These are phyloP conservation scores for Scheffersomyces coipomensis DNA, from an alignment of 805 yeast genomes.

Conservation along the genomic window DNA sequence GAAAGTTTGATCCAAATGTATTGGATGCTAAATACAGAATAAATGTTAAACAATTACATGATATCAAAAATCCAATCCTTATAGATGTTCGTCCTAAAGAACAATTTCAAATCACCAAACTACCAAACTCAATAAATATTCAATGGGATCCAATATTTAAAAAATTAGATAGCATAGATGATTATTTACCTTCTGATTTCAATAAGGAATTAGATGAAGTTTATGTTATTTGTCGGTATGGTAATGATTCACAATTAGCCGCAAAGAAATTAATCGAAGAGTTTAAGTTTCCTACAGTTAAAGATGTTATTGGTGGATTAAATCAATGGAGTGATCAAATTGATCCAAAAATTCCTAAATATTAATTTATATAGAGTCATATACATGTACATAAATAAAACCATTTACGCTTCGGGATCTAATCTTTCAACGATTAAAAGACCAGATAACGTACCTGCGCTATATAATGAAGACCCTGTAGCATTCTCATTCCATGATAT, in stretches of 20 bases:
- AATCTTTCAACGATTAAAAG: constrained; percentile 45
- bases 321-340: constrained; percentile 61
- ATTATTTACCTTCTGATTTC: constrained; percentile 17
- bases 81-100: constrained; percentile 79
- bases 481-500: constrained; percentile 58
- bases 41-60: constrained; percentile 34
- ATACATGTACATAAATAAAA: neutral
- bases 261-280: constrained; percentile 53
- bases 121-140: constrained; percentile 60
- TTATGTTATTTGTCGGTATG: constrained; percentile 77
- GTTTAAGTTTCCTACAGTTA: constrained; percentile 48
- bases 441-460: constrained; percentile 53
- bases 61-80: constrained; percentile 34
- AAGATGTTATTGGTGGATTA: constrained; percentile 79
- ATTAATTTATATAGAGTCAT: constrained; percentile 31
- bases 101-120: constrained; percentile 66
- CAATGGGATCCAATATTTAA: constrained; percentile 54
- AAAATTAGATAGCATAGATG: constrained; percentile 19
- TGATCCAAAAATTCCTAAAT: constrained; percentile 62
- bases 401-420: constrained; percentile 16
- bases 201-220: constrained; percentile 27
- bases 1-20: constrained; percentile 48
- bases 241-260: constrained; percentile 88
- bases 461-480: constrained; percentile 45
- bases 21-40: constrained; percentile 48